Evolutionary conservation across 139 green algal genomes (phyloP).

Genomic region (Chlorella sp.): DNA sequence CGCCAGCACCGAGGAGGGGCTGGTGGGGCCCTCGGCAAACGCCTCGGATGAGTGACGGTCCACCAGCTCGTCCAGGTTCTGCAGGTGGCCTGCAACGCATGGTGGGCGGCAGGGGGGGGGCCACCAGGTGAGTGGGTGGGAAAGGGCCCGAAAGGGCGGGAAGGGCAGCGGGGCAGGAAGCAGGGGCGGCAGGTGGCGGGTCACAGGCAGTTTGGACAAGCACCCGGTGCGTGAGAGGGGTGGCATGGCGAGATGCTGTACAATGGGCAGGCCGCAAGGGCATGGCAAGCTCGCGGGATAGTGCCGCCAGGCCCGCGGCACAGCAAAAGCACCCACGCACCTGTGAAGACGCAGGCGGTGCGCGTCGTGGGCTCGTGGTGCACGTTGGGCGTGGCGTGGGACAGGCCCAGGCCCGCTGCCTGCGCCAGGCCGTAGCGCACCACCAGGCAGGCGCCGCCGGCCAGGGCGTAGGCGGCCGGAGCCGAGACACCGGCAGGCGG

Average conservation of each 20-base stretch:
- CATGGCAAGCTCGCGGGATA: not conserved
- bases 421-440: slow-evolving; percentile 44
- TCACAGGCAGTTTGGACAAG: not conserved
- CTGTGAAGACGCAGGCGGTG: slow-evolving; percentile 46
- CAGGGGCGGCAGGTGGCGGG: not conserved
- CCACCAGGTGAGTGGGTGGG: not conserved
- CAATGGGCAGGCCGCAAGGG: not conserved
- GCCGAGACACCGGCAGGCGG: too few species aligned
- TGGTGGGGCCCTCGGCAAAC: slow-evolving; percentile 6
- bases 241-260: not conserved
- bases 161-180: not conserved
- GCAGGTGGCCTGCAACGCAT: slow-evolving; percentile 41
- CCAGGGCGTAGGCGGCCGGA: not conserved
- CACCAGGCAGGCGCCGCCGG: slow-evolving; percentile 25
- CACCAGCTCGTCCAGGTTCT: slow-evolving; percentile 68
- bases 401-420: slow-evolving; percentile 42
- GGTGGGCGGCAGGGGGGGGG: slow-evolving; percentile 15
- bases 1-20: slow-evolving; percentile 12
- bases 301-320: too few species aligned
- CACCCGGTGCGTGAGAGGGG: not conserved
- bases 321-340: slow-evolving; percentile 8
- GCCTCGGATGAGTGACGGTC: slow-evolving; percentile 34
- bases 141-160: not conserved
- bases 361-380: slow-evolving; percentile 45
- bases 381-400: slow-evolving; percentile 51